Percentiles rank a stretch among this genome's conserved stretches.
Evolutionary conservation across 192 early-diverging fungal species (phyloP).

Genomic region (Gigaspora rosea): DNA sequence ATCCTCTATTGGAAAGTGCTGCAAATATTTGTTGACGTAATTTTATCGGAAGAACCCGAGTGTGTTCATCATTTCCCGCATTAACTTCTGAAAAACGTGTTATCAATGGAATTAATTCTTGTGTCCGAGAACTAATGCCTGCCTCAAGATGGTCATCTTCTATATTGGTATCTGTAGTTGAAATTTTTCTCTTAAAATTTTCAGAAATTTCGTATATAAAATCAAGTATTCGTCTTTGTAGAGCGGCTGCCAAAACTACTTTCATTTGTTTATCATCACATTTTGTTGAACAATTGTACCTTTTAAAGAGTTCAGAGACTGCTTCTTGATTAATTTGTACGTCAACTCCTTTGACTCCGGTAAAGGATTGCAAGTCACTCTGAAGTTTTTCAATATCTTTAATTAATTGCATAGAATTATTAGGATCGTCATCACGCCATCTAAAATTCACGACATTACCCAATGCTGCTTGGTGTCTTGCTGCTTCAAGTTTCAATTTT

Average conservation of each 20-base stretch:
- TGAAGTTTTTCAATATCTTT: conserved; percentile 21
- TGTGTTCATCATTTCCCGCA: not conserved
- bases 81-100: not conserved
- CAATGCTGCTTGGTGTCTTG: conserved; percentile 16
- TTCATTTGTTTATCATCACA: not conserved
- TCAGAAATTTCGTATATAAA: not conserved
- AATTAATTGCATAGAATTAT: conserved; percentile 5
- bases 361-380: not conserved
- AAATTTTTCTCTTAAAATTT: not conserved
- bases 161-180: not conserved
- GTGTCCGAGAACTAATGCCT: not conserved
- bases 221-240: not conserved
- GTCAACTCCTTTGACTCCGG: not conserved
- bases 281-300: conserved; percentile 18
- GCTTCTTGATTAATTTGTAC: not conserved
- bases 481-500: not conserved
- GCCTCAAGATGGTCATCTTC: not conserved
- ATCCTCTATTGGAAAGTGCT: too few relatives aligned
- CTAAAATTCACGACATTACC: not conserved
- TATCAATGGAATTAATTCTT: conserved; percentile 1
- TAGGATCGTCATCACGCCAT: conserved; percentile 18
- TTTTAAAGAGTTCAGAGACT: not conserved
- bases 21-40: conserved; percentile 24
- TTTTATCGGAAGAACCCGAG: conserved; percentile 5
- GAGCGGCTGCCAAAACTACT: too few relatives aligned